Base-by-base conservation (phyloP, 2,329 filamentous ascomycete species). In the Penicillium freii region DNA sequence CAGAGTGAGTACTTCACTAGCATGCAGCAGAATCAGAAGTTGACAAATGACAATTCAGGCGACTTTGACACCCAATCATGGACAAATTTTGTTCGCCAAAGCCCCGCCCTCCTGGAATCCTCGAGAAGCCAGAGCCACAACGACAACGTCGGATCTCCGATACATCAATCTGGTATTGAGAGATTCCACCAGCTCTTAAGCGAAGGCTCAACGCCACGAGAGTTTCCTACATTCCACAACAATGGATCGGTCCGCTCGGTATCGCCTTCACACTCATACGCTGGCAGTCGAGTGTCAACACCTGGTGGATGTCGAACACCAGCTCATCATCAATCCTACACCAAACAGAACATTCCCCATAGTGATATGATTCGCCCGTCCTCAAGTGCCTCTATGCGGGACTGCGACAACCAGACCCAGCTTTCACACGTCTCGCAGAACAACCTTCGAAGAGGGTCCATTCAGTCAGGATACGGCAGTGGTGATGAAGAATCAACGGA, bases 41-140 rank as follows among this genome's bases (percentile, higher is more conserved):
- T 84, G 54, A 87, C 82, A 72, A 81, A 81, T 61, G 73, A 81
- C 29, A 80, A 84, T 59, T 82, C 84, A 3, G 78, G 81, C 61
- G 83, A 82, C 23, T 84, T 87, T 65, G 90, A 95, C 69, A 82
- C 84, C 27, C 84, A 84, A 42, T 88, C 92, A 62, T 96, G 92
- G 92, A 87, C 84, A 57, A 83, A 85, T 5, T 91, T 94, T 55
- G 74, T 92, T 13, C 87, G 90, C 69, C 84, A 86, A 52, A 91
- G 91, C 67, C 87, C 86, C 3, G 76, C 72, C 51, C 67, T 77
- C 38, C 57, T 75, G 42, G 64, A 69, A 15, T 54, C 63, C 34
- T 61, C 60, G 39, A 66, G 65, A 54, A 58, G 59, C 19, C 68
- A 71, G 21, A 47, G 25, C 56, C 64, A 49, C 46, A 66, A 10